These are phyloP conservation scores for Fusarium sp. DNA, from an alignment of 2,329 filamentous ascomycete genomes.

Conservation along the genomic window DNA sequence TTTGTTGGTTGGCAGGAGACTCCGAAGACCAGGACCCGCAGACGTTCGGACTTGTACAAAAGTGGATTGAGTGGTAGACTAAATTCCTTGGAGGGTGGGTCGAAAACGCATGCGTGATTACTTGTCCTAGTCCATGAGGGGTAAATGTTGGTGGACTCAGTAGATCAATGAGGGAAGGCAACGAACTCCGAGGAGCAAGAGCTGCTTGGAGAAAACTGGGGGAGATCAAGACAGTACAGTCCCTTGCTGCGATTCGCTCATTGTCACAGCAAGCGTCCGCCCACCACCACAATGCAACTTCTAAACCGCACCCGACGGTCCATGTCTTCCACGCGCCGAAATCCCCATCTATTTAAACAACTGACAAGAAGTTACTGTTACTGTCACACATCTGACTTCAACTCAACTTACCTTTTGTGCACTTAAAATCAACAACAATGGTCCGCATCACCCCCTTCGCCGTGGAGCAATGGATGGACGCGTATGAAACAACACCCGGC, in stretches of 20 bases:
- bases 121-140: not conserved
- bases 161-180: not conserved
- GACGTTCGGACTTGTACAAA: not conserved
- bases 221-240: not conserved
- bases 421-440: constrained; percentile 51
- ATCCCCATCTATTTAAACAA: not conserved
- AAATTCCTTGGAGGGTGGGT: not conserved
- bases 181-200: not conserved
- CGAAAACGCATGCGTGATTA: not conserved
- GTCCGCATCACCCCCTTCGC: constrained; percentile 70
- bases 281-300: not conserved
- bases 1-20: not conserved
- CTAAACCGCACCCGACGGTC: not conserved
- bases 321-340: not conserved
- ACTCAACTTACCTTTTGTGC: too few species aligned
- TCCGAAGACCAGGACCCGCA: not conserved
- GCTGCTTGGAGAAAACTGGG: not conserved
- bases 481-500: constrained; percentile 65
- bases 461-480: constrained; percentile 80
- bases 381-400: not conserved
- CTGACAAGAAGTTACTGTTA: not conserved
- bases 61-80: not conserved
- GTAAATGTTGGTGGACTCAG: not conserved
- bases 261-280: not conserved
- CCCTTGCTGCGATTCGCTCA: not conserved